Evolutionary conservation across 139 green algal genomes (phyloP).

Genomic region (Haematococcus lacustris): DNA sequence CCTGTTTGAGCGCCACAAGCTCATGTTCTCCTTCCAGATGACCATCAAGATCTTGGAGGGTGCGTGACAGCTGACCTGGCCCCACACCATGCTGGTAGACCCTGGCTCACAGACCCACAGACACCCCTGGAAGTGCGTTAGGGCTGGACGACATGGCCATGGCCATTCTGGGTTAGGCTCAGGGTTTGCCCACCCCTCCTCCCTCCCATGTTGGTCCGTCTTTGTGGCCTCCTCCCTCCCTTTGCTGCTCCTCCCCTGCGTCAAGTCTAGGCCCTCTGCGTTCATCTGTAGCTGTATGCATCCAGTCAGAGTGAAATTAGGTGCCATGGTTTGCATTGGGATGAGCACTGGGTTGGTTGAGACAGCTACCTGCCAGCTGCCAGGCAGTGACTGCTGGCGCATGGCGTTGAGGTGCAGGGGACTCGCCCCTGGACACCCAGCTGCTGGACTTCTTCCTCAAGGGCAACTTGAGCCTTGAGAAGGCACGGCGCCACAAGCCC

Average conservation of each 20-base stretch:
- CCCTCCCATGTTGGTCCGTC: background rate
- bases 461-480: conserved; percentile 74
- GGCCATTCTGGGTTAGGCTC: too few species aligned
- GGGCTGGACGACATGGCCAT: too few species aligned
- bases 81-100: background rate
- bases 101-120: too few species aligned
- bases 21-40: conserved; percentile 78
- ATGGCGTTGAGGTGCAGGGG: conserved; percentile 6
- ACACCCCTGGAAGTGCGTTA: too few species aligned
- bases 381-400: background rate
- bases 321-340: background rate
- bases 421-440: conserved; percentile 38
- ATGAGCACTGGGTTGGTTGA: background rate
- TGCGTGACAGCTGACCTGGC: conserved; percentile 17
- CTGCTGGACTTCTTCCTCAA: conserved; percentile 86
- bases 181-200: too few species aligned
- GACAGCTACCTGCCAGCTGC: background rate
- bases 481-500: conserved; percentile 41
- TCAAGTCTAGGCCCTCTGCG: too few species aligned
- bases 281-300: background rate
- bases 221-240: background rate
- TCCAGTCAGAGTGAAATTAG: background rate
- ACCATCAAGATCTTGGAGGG: conserved; percentile 69
- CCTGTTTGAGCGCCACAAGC: conserved; percentile 78
- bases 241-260: too few species aligned